Conservation (phyloP, 2,329 filamentous ascomycete species). For the Aspergillus hortae region DNA sequence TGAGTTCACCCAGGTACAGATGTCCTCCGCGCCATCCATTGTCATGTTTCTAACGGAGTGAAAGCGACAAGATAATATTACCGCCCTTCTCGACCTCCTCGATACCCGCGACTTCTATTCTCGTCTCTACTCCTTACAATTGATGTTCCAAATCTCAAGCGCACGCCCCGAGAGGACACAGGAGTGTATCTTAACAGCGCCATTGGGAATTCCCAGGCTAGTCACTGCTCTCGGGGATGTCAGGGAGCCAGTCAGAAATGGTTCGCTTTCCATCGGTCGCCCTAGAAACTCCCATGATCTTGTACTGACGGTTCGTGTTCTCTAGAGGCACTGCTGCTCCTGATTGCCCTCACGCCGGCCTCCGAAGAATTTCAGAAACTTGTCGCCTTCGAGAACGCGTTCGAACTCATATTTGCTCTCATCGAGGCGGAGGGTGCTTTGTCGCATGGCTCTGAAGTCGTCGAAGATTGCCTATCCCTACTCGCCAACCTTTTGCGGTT, state of each 20-base stretch:
- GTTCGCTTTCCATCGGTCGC: conserved; percentile 29
- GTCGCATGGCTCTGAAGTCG: conserved; percentile 74
- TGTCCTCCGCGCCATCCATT: conserved; percentile 9
- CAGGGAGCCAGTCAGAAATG: conserved; percentile 81
- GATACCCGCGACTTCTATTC: conserved; percentile 86
- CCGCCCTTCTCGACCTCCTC: conserved; percentile 80
- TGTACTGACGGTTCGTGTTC: conserved; percentile 3
- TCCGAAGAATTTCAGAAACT: conserved; percentile 90
- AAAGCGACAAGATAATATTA: conserved; percentile 90
- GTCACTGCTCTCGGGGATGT: conserved; percentile 80
- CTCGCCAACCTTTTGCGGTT: conserved; percentile 82
- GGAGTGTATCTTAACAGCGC: conserved; percentile 87
- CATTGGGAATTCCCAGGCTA: conserved; percentile 80
- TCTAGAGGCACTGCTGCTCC: conserved; percentile 72
- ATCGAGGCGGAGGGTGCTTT: conserved; percentile 79
- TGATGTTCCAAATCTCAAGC: conserved; percentile 79
- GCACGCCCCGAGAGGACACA: conserved; percentile 88
- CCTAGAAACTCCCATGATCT: background rate
- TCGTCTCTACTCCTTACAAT: conserved; percentile 83
- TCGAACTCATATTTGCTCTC: conserved; percentile 78
- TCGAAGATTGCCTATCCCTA: conserved; percentile 90
- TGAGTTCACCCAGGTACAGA: conserved; percentile 82
- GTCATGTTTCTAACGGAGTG: conserved; percentile 46
- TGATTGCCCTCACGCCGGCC: conserved; percentile 82
- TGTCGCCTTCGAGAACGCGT: conserved; percentile 92